phyloP scores from a whole-genome alignment of 179 eudicot species.

The Beta corolliflora region DNA sequence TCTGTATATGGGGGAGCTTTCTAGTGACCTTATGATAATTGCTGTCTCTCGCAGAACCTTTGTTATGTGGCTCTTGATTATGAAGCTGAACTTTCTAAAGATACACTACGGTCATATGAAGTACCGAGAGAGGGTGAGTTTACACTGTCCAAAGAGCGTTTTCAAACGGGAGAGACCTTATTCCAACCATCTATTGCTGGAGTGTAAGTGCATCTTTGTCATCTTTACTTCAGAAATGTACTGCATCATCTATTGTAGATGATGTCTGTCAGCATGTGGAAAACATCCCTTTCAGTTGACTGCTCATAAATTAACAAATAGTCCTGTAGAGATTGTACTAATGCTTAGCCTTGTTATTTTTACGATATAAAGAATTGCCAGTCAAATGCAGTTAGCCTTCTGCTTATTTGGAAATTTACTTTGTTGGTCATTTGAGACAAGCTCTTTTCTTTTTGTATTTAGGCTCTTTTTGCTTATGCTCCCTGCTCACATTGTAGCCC shows the following conservation, averaged over 20 bases:
- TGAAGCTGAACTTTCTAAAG: constrained; percentile 71
- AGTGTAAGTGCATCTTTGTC: constrained; percentile 55
- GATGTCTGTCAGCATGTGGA: not conserved
- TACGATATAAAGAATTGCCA: no score
- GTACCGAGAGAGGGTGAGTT: constrained; percentile 61
- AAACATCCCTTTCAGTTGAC: not conserved
- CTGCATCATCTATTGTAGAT: not conserved
- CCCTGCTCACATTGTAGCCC: not conserved
- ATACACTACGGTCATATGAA: constrained; percentile 61
- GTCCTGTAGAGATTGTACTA: not conserved
- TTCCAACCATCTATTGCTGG: constrained; percentile 87
- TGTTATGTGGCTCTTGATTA: constrained; percentile 92
- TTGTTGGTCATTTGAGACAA: not conserved
- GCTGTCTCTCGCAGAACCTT: constrained; percentile 55
- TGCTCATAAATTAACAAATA: not conserved
- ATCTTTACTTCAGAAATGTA: constrained; percentile 6
- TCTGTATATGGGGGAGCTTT: no score
- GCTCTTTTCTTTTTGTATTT: not conserved
- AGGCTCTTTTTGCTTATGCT: not conserved
- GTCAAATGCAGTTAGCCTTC: not conserved
- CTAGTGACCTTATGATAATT: not conserved
- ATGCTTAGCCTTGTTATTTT: not conserved
- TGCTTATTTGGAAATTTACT: not conserved
- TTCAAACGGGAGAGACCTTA: constrained; percentile 83
- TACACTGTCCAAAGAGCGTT: constrained; percentile 80